A percentile compares a stretch with the other conserved stretches of the same genome.
These are phyloP conservation scores for Stereocaulon alpinum DNA, from an alignment of 495 filamentous ascomycete species.

Conservation along the genomic window DNA sequence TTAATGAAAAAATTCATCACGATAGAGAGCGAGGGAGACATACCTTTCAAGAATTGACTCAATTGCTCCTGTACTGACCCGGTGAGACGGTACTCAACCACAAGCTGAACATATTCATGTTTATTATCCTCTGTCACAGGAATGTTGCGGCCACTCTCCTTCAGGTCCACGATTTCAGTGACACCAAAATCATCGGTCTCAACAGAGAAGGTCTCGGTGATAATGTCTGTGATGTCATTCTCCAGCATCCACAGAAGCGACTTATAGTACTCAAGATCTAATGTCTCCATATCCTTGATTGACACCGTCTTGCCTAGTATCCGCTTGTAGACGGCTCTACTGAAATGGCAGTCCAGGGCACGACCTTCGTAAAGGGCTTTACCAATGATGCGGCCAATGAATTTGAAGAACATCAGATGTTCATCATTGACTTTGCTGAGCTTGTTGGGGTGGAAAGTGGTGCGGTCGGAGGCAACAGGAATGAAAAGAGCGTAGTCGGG, in stretches of 20 bases:
- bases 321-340: constrained; percentile 92
- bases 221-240: constrained; percentile 98
- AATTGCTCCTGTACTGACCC: constrained; percentile 89
- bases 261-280: constrained; percentile 98
- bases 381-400: constrained; percentile 96
- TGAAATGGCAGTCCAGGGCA: constrained; percentile 97
- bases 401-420: constrained; percentile 98
- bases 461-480: constrained; percentile 94
- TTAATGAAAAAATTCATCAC: constrained; percentile 22
- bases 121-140: constrained; percentile 97
- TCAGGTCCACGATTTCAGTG: constrained; percentile 75
- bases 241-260: constrained; percentile 98
- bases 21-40: constrained; percentile 14
- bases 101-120: constrained; percentile 85
- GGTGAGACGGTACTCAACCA: constrained; percentile 88
- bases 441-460: constrained; percentile 96
- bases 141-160: constrained; percentile 78
- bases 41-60: constrained; percentile 88
- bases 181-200: constrained; percentile 90
- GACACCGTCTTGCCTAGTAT: constrained; percentile 91
- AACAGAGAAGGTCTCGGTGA: constrained; percentile 92
- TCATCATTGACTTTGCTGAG: constrained; percentile 88
- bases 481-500: constrained; percentile 94
- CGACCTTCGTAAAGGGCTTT: constrained; percentile 96
- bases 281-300: constrained; percentile 98